Conservation (phyloP, 805 yeast genomes). For the Kluyveromyces dobzhanskii region DNA sequence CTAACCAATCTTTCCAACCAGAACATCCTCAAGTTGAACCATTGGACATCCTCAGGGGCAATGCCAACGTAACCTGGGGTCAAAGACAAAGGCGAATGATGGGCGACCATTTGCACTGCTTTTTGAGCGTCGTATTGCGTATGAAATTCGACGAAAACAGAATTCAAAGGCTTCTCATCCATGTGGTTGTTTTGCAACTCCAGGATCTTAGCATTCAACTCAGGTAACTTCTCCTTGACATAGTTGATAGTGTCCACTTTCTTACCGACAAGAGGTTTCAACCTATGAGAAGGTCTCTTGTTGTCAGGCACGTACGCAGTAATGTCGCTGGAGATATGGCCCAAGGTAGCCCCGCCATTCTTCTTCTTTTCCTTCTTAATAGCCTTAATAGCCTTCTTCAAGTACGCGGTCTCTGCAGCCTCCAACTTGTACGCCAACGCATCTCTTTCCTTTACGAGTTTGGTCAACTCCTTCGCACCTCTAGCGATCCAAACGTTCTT, state of each 20-base stretch:
- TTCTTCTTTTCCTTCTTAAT: constrained; percentile 60
- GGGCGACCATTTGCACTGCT: constrained; percentile 55
- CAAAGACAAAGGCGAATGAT: constrained; percentile 60
- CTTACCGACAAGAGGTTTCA: constrained; percentile 38
- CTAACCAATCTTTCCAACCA: constrained; percentile 73
- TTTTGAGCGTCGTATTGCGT: constrained; percentile 68
- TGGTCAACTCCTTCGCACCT: constrained; percentile 44
- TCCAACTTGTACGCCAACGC: constrained; percentile 57
- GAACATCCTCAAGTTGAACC: constrained; percentile 67
- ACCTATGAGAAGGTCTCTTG: constrained; percentile 56
- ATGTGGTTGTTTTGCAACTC: constrained; percentile 44
- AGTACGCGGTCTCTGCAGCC: constrained; percentile 47
- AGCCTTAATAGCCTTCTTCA: constrained; percentile 54
- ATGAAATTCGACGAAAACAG: constrained; percentile 71
- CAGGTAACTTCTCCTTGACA: constrained; percentile 49
- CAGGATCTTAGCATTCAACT: constrained; percentile 46
- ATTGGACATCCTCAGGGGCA: constrained; percentile 53
- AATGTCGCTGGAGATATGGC: constrained; percentile 34
- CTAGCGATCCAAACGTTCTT: constrained; percentile 75
- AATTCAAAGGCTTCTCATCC: constrained; percentile 56
- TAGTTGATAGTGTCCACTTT: constrained; percentile 58
- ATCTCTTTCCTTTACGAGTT: constrained; percentile 52
- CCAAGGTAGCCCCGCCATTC: constrained; percentile 36
- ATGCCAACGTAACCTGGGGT: constrained; percentile 53
- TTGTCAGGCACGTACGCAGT: constrained; percentile 52